These are phyloP conservation scores for Prunus mira DNA, from an alignment of 306 rosid species.

Conservation along the genomic window DNA sequence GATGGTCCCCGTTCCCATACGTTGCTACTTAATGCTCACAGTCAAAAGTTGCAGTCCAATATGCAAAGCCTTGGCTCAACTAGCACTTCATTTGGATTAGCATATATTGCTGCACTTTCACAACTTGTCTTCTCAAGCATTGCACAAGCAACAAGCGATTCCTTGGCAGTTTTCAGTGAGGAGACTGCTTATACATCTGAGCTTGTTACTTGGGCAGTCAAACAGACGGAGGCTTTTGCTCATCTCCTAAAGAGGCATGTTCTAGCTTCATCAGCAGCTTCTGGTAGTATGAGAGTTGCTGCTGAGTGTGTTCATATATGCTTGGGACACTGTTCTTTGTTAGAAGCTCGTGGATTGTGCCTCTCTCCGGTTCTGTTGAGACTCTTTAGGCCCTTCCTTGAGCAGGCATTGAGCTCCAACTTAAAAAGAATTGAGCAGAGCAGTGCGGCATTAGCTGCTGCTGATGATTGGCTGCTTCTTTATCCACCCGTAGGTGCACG, in stretches of 20 bases:
- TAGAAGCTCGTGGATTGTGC: conserved; percentile 73
- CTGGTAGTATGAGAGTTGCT: conserved; percentile 70
- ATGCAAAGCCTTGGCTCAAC: conserved; percentile 36
- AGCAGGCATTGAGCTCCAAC: conserved; percentile 51
- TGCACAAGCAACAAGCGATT: conserved; percentile 69
- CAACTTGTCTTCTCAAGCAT: conserved; percentile 70
- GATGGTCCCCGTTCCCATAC: conserved; percentile 85
- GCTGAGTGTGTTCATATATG: conserved; percentile 78
- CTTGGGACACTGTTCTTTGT: conserved; percentile 58
- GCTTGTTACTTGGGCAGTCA: conserved; percentile 91
- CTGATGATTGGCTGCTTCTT: conserved; percentile 73
- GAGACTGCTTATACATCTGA: conserved; percentile 83
- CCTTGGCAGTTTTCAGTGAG: conserved; percentile 57
- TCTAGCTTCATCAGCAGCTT: conserved; percentile 65
- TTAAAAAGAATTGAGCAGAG: conserved; percentile 77
- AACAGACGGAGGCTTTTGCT: conserved; percentile 48
- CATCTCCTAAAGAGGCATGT: conserved; percentile 57
- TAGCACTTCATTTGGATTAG: conserved; percentile 33
- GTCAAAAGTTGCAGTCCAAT: conserved; percentile 42
- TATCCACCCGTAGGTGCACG: conserved; percentile 47
- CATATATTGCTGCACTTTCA: conserved; percentile 60
- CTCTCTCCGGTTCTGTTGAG: conserved; percentile 70
- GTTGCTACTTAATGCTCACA: conserved; percentile 60
- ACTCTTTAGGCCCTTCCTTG: conserved; percentile 62
- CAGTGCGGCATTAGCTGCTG: conserved; percentile 68